Base-by-base conservation (phyloP, 192 early-diverging fungal genomes). In the Entomortierella chlamydospora region DNA sequence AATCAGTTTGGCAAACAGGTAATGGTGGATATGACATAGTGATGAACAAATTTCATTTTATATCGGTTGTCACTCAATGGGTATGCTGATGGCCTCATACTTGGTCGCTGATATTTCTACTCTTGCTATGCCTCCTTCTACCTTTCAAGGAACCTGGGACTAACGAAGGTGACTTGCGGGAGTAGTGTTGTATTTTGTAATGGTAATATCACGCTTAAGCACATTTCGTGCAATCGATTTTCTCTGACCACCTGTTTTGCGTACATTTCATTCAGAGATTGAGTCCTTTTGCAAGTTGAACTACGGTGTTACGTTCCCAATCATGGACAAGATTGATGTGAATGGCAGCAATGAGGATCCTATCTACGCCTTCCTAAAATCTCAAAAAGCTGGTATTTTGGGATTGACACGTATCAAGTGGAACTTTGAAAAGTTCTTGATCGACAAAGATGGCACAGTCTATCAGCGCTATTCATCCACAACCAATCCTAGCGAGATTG, bases 361-460 rank as follows among this genome's bases (percentile, higher is more conserved):
- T 8, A 81, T 95, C 31, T 94, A 82, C 68, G 67, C 72, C 28
- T 91, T 84, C 57, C 70, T 93, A 41, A 93, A 92, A 83, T 57
- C 63, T 0, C 79, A 81, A 17, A 83, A 87, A 76, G 62, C 84
- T 4, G 88, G 87, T 0, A 11, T 90, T 18, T 8, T 89, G 43
- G 89, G 69, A 26, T 26, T 91, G 61, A 66, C 81, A 45, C 77
- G 88, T 17, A 81, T 95, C 83, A 94, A 93, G 84, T 94, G 93
- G 91, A 95, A 95, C 72, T 93, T 95, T 87, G 91, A 92, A 77
- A 95, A 95, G 85, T 95, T 95, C 72, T 73, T 95, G 64, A 70
- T 95, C 41, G 82, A 86, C 67, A 83, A 82, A 39, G 64, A 90
- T 12, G 94, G 94, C 31, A 83, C 52, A 9, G 69, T 71, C 9